Evolutionary conservation across 192 early-diverging fungal genomes (phyloP), one percentile per base, ranked within the genome.

Genomic region (Jimgerdemannia lactiflua): DNA sequence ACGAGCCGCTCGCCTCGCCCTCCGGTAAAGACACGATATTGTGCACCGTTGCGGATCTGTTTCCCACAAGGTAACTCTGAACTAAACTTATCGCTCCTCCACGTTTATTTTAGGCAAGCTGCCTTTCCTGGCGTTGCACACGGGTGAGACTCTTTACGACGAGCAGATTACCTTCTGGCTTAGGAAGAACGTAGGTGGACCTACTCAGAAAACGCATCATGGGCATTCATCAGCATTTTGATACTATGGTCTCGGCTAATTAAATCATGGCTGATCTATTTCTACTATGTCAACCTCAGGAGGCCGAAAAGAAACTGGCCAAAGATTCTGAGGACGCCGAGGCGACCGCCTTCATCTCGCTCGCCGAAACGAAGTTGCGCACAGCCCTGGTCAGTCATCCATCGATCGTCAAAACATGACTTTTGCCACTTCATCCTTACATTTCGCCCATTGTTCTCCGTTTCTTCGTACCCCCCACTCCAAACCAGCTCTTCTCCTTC

Each of bases 1-100:
- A 86, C 74, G 88, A 91, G 67, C 86, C 80, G 6, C 83, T 86
- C 39, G 77, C 86, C 74, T 89, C 87, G 40, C 90, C 90, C 0
- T 84, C 80, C 49, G 86, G 88, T 91, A 81, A 14, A 39, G 68
- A 17, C 11, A 65, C 29, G 29, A 29, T 29, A 29, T 29, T 29
- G 29, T 29, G 29, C 29, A 29, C 29, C 29, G 29, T 29, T 29
- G 29, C 29, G 29, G 29, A 0, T 29, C 29, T 29, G 29, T 29
- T 29, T 29, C 29, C 29, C 29, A 29, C 29, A 29, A 29, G 29
- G 29, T 29, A 29, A 29, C 29, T 8, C 65, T 17, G 20, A 17
- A 70, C 41, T 4, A 9, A 14, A 43, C 20, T 42, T 65, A 19
- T 65, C 19, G 64, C 64, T 65, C 14, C 14, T 65, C 14, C 19